phyloP scores from a whole-genome alignment of 495 filamentous ascomycete species.

The Hypoxylon subgilvum region DNA sequence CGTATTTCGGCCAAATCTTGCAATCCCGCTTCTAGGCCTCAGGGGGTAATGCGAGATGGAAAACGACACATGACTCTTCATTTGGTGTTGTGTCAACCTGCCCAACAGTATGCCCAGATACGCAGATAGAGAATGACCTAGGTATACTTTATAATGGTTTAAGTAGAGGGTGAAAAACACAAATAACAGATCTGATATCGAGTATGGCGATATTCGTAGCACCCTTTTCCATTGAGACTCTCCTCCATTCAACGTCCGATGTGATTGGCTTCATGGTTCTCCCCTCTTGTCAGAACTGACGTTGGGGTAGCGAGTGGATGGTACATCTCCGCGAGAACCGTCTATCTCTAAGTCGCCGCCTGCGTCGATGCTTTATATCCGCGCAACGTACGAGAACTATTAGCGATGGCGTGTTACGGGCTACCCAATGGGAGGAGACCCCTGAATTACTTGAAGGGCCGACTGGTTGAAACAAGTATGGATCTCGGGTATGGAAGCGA shows the following conservation, averaged over 20 bases:
- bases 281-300: not conserved
- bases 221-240: not conserved
- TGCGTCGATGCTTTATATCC: conserved; percentile 23
- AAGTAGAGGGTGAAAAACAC: no score
- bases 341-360: conserved; percentile 21
- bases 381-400: conserved; percentile 31
- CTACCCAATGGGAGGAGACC: conserved; percentile 17
- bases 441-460: conserved; percentile 1
- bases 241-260: not conserved
- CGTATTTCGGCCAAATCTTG: not conserved
- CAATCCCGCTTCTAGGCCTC: not conserved
- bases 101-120: no score
- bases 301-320: not conserved
- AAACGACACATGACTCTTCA: no score
- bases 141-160: no score
- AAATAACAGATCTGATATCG: not conserved
- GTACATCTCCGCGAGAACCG: conserved; percentile 5
- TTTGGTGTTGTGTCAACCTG: no score
- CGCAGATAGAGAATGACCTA: no score
- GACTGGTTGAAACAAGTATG: conserved; percentile 4
- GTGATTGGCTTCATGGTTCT: conserved; percentile 5
- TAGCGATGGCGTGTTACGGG: conserved; percentile 29
- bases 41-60: not conserved
- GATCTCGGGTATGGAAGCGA: conserved; percentile 17
- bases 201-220: not conserved